Base-by-base conservation (phyloP, 768 basidiomycete species). In the Collybia sp. region DNA sequence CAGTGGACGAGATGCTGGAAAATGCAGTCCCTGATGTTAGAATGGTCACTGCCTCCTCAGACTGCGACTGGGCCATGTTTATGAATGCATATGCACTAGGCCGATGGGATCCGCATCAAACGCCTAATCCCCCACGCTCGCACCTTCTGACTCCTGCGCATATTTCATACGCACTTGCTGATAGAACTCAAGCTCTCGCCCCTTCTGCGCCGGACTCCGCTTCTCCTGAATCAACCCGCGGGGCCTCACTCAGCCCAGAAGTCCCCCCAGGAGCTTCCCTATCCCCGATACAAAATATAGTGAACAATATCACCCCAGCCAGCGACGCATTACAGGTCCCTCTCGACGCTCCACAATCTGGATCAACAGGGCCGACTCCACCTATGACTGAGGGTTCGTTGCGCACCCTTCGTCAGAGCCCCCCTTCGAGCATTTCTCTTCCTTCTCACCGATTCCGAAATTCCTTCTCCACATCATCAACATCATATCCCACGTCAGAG, bases 101-200 rank as follows among this genome's bases (percentile, higher is more conserved):
- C 9, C 73, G 79, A 49, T 93, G 89, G 89, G 86, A 88, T 59
- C 88, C 89, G 6, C 80, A 81, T 49, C 73, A 71, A 45, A 83
- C 77, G 0, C 88, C 87, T 2, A 77, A 75, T 49, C 77, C 73
- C 5, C 85, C 86, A 4, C 60, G 50, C 35, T 58, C 64, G 8
- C 57, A 49, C 42, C 38, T 37, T 19, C 38, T 40, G 16, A 48
- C 43, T 32, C 18, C 49, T 17, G 42, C 20, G 2, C 20, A 35
- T 13, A n/a, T 48, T 40, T 49, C 60, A 5, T 37, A 37, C 10
- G 25, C 25, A 25, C 25, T 8, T 25, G 8, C 25, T n/a, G n/a
- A n/a, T n/a, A 8, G 25, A 25, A 25, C 25, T 25, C 25, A 3
- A 25, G 8, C 25, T 4, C 16, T 17, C 20, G 25, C 20, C 32